Percentiles rank a stretch among this genome's conserved stretches.
These are phyloP conservation scores for Xylaria sp. DNA, from an alignment of 2,329 filamentous ascomycete genomes.

Conservation along the genomic window DNA sequence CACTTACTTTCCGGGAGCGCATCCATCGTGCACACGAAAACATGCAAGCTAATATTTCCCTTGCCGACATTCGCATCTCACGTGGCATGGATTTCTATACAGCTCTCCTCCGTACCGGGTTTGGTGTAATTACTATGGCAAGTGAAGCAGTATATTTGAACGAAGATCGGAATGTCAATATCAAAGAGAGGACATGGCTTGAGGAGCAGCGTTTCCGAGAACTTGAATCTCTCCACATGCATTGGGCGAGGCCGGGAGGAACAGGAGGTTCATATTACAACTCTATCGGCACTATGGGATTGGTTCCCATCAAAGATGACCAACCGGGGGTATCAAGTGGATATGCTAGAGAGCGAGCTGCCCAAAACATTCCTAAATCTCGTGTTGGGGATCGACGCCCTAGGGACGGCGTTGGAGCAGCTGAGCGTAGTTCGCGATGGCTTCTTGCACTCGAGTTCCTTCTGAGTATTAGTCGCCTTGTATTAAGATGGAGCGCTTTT, in stretches of 20 bases:
- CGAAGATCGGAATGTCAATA: slow-evolving; percentile 80
- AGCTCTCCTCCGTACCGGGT: slow-evolving; percentile 85
- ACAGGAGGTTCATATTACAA: slow-evolving; percentile 62
- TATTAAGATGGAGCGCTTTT: slow-evolving; percentile 68
- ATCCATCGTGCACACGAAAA: slow-evolving; percentile 81
- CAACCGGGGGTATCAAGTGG: slow-evolving; percentile 62
- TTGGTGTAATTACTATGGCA: slow-evolving; percentile 88
- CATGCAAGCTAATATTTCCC: slow-evolving; percentile 89
- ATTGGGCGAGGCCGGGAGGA: slow-evolving; percentile 61
- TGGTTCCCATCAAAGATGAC: slow-evolving; percentile 64
- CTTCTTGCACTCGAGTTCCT: slow-evolving; percentile 80
- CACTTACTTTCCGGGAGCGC: slow-evolving; percentile 65
- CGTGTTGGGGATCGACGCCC: slow-evolving; percentile 58
- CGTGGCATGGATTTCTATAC: slow-evolving; percentile 97
- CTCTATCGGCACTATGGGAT: slow-evolving; percentile 63
- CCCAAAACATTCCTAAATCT: slow-evolving; percentile 65
- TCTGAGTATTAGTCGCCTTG: slow-evolving; percentile 75
- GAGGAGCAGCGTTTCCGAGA: slow-evolving; percentile 88
- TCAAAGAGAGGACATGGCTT: slow-evolving; percentile 86
- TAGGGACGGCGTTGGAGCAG: slow-evolving; percentile 78
- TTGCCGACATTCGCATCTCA: slow-evolving; percentile 82
- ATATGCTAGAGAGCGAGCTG: slow-evolving; percentile 76
- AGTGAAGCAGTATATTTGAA: slow-evolving; percentile 97
- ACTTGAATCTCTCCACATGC: slow-evolving; percentile 69
- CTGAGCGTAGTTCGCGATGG: slow-evolving; percentile 83